phyloP scores from a whole-genome alignment of 345 rosid species.

The Euclidium syriacum region DNA sequence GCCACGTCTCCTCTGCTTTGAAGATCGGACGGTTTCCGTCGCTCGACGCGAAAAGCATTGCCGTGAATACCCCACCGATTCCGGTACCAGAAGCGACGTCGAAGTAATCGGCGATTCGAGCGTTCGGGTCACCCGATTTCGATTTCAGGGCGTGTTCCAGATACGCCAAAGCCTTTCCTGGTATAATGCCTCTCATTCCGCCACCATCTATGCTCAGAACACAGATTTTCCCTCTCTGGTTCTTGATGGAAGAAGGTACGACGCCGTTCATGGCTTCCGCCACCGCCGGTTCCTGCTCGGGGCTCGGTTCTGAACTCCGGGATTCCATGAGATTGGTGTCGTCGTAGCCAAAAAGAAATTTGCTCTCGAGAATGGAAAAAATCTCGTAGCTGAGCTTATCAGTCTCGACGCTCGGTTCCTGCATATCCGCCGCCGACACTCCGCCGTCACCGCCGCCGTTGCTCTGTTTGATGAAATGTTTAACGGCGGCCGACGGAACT shows the following conservation, averaged over 20 bases:
- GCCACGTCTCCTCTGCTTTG: conserved; percentile 89
- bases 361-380: conserved; percentile 89
- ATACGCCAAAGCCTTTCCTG: conserved; percentile 84
- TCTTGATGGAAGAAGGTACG: conserved; percentile 46
- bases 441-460: conserved; percentile 8
- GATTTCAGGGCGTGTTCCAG: conserved; percentile 66
- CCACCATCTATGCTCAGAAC: conserved; percentile 82
- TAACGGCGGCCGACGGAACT: neutral
- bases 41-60: conserved; percentile 81
- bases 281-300: conserved; percentile 23
- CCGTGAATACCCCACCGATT: conserved; percentile 85
- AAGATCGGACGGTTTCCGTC: conserved; percentile 68
- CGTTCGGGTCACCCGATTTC: conserved; percentile 83
- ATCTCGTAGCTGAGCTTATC: conserved; percentile 97
- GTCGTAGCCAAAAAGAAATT: conserved; percentile 84
- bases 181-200: conserved; percentile 83
- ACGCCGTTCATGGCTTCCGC: conserved; percentile 16
- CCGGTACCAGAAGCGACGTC: conserved; percentile 94
- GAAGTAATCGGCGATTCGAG: conserved; percentile 81
- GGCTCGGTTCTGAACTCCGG: conserved; percentile 44
- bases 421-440: conserved; percentile 57
- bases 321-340: conserved; percentile 82
- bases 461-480: neutral
- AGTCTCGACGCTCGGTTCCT: conserved; percentile 91
- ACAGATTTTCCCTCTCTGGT: conserved; percentile 91